Percentiles rank a stretch among this genome's conserved stretches.
phyloP scores from a whole-genome alignment of 495 filamentous ascomycete species.

The Penicillium cinerascens region DNA sequence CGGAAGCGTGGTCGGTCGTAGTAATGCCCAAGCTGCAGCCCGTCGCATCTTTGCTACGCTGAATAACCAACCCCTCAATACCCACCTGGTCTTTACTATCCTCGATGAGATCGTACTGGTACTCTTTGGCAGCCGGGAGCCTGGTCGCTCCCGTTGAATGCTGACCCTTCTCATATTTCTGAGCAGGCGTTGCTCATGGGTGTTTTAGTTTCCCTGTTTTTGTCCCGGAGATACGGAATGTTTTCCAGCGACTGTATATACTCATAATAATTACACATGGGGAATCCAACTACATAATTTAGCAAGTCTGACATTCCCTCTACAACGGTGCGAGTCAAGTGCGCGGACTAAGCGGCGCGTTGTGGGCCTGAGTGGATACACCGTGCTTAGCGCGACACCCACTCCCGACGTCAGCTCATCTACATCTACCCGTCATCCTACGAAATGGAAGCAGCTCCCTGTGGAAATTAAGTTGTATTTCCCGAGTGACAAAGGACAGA shows the following conservation, averaged over 20 bases:
- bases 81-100: constrained; percentile 73
- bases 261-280: constrained; percentile 3
- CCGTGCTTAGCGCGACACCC: constrained; percentile 8
- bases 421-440: neutral
- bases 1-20: constrained; percentile 77
- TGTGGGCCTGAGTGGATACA: constrained; percentile 17
- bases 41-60: constrained; percentile 76
- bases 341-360: constrained; percentile 9
- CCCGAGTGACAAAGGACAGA: constrained; percentile 1
- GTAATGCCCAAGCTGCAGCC: constrained; percentile 80
- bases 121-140: constrained; percentile 56
- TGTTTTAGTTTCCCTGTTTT: neutral
- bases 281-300: neutral
- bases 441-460: neutral
- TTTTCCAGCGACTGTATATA: constrained; percentile 7
- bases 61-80: constrained; percentile 67
- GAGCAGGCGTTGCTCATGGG: neutral
- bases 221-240: neutral
- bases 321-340: neutral
- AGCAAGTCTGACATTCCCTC: neutral
- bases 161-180: neutral
- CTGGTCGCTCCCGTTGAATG: constrained; percentile 15
- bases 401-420: constrained; percentile 4
- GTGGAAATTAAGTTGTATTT: constrained; percentile 4
- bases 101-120: constrained; percentile 74